Conservation (phyloP, 2,329 filamentous ascomycete species). For the Beauveria pseudobassiana region DNA sequence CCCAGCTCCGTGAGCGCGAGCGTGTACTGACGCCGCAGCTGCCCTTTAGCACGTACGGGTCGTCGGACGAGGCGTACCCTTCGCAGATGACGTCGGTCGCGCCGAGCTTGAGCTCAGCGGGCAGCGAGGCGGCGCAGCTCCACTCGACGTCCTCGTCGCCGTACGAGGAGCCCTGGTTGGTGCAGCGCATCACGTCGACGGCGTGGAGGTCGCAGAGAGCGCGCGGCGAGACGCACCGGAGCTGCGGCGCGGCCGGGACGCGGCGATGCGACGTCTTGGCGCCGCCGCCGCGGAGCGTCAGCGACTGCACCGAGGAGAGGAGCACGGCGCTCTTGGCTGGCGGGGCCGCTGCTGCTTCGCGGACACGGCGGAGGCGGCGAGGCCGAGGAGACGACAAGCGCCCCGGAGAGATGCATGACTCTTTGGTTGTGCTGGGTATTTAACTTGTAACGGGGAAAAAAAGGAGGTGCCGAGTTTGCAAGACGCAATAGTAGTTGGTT, state of each 20-base stretch:
- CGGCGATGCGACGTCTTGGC: conserved; percentile 68
- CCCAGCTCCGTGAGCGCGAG: conserved; percentile 71
- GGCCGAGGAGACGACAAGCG: conserved; percentile 16
- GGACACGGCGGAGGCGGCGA: conserved; percentile 20
- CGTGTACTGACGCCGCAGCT: conserved; percentile 87
- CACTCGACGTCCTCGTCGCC: conserved; percentile 77
- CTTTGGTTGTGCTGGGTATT: neutral
- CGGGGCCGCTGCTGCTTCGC: conserved; percentile 15
- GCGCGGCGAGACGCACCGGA: conserved; percentile 64
- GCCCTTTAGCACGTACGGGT: conserved; percentile 81
- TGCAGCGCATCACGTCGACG: conserved; percentile 81
- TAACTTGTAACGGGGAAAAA: neutral
- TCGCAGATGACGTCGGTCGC: conserved; percentile 89
- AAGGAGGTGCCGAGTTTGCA: neutral
- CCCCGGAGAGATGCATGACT: conserved; percentile 22
- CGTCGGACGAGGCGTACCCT: conserved; percentile 69
- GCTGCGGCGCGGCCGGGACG: conserved; percentile 66
- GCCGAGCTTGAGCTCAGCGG: conserved; percentile 61
- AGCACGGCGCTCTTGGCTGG: conserved; percentile 45
- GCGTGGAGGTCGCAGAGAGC: conserved; percentile 61
- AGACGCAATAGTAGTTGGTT: neutral
- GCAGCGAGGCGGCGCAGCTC: conserved; percentile 66
- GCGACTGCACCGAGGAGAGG: conserved; percentile 58
- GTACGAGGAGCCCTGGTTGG: conserved; percentile 77
- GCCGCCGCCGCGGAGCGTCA: conserved; percentile 64